These are phyloP conservation scores for Eucalyptus tenuipes DNA, from an alignment of 345 rosid genomes.

Conservation along the genomic window DNA sequence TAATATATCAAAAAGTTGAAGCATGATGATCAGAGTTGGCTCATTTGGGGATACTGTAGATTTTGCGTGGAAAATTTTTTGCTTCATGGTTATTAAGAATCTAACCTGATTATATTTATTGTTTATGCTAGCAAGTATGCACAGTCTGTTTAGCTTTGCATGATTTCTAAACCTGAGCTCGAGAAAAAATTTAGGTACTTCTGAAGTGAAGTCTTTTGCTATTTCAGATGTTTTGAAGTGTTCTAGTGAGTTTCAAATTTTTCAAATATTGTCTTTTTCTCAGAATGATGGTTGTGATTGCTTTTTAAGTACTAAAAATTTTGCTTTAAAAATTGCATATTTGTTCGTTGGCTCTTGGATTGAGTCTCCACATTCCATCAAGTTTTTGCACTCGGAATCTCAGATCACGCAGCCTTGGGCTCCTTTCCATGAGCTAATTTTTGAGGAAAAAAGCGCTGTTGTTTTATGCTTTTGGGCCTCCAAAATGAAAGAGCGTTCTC, in stretches of 20 bases:
- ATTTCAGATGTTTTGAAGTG: not conserved
- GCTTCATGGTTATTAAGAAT: not conserved
- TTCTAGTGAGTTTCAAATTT: not conserved
- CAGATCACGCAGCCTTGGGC: not conserved
- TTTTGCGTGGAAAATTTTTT: not conserved
- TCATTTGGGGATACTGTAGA: not conserved
- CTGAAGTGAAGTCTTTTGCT: not conserved
- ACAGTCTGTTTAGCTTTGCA: not conserved
- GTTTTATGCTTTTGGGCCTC: not conserved
- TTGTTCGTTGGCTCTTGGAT: not conserved
- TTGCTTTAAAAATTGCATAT: not conserved
- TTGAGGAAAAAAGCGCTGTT: not conserved
- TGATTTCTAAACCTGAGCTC: not conserved
- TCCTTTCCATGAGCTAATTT: not conserved
- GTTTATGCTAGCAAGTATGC: not conserved
- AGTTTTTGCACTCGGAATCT: not conserved
- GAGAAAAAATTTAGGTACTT: not conserved
- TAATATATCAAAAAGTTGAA: not conserved
- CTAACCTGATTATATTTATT: not conserved
- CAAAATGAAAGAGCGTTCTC: not conserved
- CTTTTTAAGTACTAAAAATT: not conserved
- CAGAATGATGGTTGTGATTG: not conserved
- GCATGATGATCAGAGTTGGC: not conserved
- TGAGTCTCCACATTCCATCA: not conserved
- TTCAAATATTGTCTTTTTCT: not conserved